phyloP scores from a whole-genome alignment of 1,284 basidiomycete genomes.

The Clitocybe nebularis region DNA sequence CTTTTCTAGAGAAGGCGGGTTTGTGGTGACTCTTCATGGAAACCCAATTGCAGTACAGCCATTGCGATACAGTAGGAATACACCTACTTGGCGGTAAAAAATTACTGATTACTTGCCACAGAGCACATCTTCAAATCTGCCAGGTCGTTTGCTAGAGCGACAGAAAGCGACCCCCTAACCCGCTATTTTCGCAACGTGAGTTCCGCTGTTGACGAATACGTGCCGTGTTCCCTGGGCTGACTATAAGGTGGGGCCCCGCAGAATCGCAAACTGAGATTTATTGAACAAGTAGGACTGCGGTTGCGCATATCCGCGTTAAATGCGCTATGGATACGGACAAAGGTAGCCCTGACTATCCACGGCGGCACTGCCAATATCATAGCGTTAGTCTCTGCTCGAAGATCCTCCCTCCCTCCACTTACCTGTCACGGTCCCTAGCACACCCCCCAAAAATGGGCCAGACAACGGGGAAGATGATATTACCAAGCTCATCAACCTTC shows the following conservation, averaged over 20 bases:
- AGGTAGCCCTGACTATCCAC: conserved; percentile 8
- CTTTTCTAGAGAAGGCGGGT: too few relatives aligned
- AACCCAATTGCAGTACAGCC: neutral
- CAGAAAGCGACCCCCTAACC: conserved; percentile 6
- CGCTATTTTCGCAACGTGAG: conserved; percentile 12
- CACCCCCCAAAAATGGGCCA: neutral
- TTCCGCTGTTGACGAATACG: too few relatives aligned
- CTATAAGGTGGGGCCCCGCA: neutral
- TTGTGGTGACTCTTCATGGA: too few relatives aligned
- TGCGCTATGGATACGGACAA: conserved; percentile 8
- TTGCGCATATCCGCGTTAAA: conserved; percentile 2
- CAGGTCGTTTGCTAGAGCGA: conserved; percentile 5
- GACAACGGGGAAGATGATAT: neutral
- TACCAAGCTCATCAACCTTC: too few relatives aligned
- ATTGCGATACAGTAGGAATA: neutral
- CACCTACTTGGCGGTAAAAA: neutral
- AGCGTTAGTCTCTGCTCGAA: conserved; percentile 4
- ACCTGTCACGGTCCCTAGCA: neutral
- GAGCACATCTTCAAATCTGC: conserved; percentile 9
- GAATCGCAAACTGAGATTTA: conserved; percentile 3
- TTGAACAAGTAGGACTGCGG: neutral
- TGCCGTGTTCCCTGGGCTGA: neutral
- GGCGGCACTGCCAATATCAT: conserved; percentile 10
- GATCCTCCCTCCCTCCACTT: neutral
- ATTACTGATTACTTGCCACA: conserved; percentile 5